Conservation (phyloP, 345 rosid species). For the Eucalyptus regnans region DNA sequence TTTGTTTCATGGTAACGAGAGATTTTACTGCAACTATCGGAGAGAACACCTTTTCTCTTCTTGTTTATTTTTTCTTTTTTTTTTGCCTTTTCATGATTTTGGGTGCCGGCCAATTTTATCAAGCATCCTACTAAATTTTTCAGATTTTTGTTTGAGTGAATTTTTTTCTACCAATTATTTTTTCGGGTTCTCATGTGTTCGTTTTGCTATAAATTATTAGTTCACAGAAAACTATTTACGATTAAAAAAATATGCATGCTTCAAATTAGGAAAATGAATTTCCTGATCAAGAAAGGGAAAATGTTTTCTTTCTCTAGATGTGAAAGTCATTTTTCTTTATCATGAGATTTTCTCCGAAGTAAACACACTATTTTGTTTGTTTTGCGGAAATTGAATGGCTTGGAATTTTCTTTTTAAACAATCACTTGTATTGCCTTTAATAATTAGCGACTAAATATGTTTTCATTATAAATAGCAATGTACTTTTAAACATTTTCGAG, state of each 20-base stretch:
- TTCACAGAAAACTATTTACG: rapidly evolving
- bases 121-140: not conserved
- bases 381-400: rapidly evolving
- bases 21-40: not conserved
- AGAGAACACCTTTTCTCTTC: not conserved
- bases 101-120: not conserved
- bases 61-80: not conserved
- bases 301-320: rapidly evolving
- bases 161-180: not conserved
- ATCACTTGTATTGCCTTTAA: too few relatives aligned
- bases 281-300: rapidly evolving
- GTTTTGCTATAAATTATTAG: not conserved
- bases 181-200: not conserved
- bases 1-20: not conserved
- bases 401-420: not conserved
- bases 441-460: too few relatives aligned
- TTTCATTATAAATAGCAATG: too few relatives aligned
- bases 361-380: not conserved
- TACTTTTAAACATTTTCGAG: too few relatives aligned
- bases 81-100: rapidly evolving
- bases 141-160: not conserved
- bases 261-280: not conserved
- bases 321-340: not conserved
- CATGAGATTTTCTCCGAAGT: rapidly evolving
- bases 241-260: not conserved